Conservation (phyloP, 371 early-diverging fungal species). For the Aphelidium insulamus region DNA sequence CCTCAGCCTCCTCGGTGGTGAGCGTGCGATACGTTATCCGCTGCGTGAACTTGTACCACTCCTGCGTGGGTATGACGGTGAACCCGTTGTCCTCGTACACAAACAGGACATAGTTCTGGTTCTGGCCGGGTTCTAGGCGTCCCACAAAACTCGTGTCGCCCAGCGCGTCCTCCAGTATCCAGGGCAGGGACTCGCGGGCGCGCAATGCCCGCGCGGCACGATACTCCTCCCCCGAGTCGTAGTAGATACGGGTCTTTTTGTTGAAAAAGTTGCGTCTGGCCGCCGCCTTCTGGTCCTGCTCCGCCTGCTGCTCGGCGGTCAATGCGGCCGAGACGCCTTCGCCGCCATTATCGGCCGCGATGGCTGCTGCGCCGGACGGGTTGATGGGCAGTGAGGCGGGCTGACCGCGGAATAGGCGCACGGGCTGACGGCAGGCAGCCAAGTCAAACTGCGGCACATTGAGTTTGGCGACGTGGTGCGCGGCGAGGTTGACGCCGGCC, state of each 20-base stretch:
- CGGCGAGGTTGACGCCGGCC: too few species aligned
- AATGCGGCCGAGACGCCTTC: not conserved
- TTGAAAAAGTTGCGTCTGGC: not conserved
- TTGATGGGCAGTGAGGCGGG: not conserved
- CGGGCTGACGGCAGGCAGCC: not conserved
- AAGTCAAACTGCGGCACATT: too few species aligned
- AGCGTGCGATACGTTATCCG: conserved; percentile 55
- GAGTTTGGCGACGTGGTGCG: too few species aligned
- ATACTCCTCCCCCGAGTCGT: not conserved
- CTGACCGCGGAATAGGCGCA: not conserved
- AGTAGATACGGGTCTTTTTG: not conserved
- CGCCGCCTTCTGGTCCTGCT: not conserved
- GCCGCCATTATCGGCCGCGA: not conserved
- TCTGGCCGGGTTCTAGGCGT: conserved; percentile 50
- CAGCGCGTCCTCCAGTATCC: not conserved
- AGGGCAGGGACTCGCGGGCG: not conserved
- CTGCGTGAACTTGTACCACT: conserved; percentile 77
- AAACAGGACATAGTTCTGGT: conserved; percentile 53
- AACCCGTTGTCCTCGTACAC: conserved; percentile 56
- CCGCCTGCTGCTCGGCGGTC: not conserved
- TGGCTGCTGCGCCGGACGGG: too few species aligned
- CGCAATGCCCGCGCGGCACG: not conserved
- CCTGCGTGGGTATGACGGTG: conserved; percentile 58
- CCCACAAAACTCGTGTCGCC: conserved; percentile 18
- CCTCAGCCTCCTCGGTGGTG: conserved; percentile 82